Percentiles rank a stretch among this genome's conserved stretches.
phyloP scores from a whole-genome alignment of 768 basidiomycete genomes.

The Podaxis sp. region DNA sequence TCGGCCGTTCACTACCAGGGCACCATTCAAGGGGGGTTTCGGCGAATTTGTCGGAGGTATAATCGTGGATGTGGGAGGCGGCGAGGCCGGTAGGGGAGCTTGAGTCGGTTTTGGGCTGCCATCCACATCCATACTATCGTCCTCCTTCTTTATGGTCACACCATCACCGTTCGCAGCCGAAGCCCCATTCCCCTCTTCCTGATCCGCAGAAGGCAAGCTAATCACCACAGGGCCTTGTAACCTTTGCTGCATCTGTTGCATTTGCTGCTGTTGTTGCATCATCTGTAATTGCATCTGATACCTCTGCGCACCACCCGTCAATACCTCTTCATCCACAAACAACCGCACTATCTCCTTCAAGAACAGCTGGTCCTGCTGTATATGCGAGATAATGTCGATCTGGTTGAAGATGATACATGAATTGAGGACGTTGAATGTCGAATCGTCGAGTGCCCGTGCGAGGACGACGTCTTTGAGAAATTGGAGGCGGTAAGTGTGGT shows the following conservation, averaged over 20 bases:
- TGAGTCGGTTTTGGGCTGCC: constrained; percentile 22
- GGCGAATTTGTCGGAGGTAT: not conserved
- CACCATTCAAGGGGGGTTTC: constrained; percentile 30
- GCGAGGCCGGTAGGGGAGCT: constrained; percentile 12
- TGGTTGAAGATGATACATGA: constrained; percentile 99
- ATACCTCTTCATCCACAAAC: constrained; percentile 72
- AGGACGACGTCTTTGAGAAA: constrained; percentile 99
- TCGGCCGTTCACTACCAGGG: constrained; percentile 25
- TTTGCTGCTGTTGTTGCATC: constrained; percentile 26
- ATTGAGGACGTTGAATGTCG: constrained; percentile 95
- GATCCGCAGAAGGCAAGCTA: constrained; percentile 10
- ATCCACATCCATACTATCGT: constrained; percentile 41
- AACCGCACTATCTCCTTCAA: constrained; percentile 75
- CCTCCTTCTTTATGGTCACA: constrained; percentile 32
- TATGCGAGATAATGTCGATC: constrained; percentile 92
- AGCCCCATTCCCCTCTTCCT: not conserved
- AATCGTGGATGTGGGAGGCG: constrained; percentile 17
- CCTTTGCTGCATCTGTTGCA: constrained; percentile 20
- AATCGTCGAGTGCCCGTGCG: constrained; percentile 91
- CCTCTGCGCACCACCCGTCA: constrained; percentile 33
- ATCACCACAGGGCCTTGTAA: constrained; percentile 19
- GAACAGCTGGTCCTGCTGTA: constrained; percentile 77
- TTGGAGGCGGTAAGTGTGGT: constrained; percentile 95
- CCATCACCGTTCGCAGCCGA: constrained; percentile 38
- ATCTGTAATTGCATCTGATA: constrained; percentile 23